These are phyloP conservation scores for Penicillium occitanis DNA, from an alignment of 2,329 filamentous ascomycete species.

Conservation along the genomic window DNA sequence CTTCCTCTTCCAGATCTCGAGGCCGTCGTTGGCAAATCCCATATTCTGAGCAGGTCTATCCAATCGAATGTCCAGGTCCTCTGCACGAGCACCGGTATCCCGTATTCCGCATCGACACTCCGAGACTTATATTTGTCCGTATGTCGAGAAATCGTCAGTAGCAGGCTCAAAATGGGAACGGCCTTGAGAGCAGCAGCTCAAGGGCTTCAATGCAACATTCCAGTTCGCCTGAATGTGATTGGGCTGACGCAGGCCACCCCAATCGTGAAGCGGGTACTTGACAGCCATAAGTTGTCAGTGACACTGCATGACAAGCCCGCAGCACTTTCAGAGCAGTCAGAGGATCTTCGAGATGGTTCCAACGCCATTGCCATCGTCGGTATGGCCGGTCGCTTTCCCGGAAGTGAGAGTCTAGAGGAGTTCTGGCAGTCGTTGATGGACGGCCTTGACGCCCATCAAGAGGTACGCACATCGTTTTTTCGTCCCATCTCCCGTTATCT, in stretches of 20 bases:
- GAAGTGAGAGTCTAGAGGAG: slow-evolving; percentile 62
- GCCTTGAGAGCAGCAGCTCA: not conserved
- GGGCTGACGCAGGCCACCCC: not conserved
- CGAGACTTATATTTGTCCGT: not conserved
- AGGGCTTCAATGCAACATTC: not conserved
- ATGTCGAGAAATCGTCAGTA: not conserved
- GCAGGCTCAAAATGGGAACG: not conserved
- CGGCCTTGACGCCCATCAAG: slow-evolving; percentile 39
- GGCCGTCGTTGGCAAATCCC: not conserved
- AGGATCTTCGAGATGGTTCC: not conserved
- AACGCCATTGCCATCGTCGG: slow-evolving; percentile 70
- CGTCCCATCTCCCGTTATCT: not conserved
- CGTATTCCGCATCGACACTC: not conserved
- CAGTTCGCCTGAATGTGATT: not conserved
- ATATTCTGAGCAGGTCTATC: not conserved
- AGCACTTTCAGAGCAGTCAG: not conserved
- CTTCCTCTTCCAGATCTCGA: not conserved
- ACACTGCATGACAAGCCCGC: not conserved
- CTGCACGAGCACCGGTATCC: not conserved
- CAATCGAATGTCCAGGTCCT: not conserved
- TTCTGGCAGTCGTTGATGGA: slow-evolving; percentile 71
- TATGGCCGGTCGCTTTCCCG: slow-evolving; percentile 72
- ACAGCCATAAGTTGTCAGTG: not conserved
- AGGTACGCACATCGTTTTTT: not conserved
- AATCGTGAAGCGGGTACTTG: not conserved